Evolutionary conservation across 306 rosid genomes (phyloP), one percentile per base, ranked within the genome.

Genomic region (Quercus suber): DNA sequence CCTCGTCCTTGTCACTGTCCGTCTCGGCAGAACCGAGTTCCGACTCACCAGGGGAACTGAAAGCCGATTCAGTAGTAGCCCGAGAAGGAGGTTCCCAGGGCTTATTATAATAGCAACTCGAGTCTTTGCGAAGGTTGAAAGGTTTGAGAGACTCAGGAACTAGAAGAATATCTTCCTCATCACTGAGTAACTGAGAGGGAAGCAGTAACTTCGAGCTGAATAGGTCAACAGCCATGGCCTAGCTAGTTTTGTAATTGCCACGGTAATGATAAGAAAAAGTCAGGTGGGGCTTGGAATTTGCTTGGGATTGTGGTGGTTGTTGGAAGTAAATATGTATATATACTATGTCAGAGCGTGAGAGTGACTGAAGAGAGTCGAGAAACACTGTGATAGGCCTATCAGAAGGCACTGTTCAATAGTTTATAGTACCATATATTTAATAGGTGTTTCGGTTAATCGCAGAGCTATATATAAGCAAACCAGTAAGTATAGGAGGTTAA

Each of bases 211-310:
- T 84, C 21, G 67, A 19, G 18, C 77, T 73, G 20, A 85, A 87
- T 8, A 81, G 84, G 75, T 87, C 90, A 76, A 80, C 86, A 57
- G 90, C 90, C 91, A 85, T 88, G 11, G 4, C 5, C 9, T 0
- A 51, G 20, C 28, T 23, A 12, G 1, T 17, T 45, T 4, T 41
- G 14, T 30, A 6, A 35, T 35, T 35, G 41, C 6, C 6, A 15
- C 19, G 33, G 31, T 5, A 35, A 35, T 61, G 37, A 49, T 58
- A 3, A 31, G 68, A 76, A 55, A 27, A 53, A 78, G 75, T 59
- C 70, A 53, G 82, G 57, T 28, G 55, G 45, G 43, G 73, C 33
- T 5, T 71, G 5, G 13, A 63, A 1, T 1, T 25, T 25, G 67
- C 58, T 65, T 15, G 72, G 71, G 56, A 49, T 64, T 71, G 68